These are phyloP conservation scores for Friedmanniomyces endolithicus DNA, from an alignment of 495 filamentous ascomycete species.

Conservation along the genomic window DNA sequence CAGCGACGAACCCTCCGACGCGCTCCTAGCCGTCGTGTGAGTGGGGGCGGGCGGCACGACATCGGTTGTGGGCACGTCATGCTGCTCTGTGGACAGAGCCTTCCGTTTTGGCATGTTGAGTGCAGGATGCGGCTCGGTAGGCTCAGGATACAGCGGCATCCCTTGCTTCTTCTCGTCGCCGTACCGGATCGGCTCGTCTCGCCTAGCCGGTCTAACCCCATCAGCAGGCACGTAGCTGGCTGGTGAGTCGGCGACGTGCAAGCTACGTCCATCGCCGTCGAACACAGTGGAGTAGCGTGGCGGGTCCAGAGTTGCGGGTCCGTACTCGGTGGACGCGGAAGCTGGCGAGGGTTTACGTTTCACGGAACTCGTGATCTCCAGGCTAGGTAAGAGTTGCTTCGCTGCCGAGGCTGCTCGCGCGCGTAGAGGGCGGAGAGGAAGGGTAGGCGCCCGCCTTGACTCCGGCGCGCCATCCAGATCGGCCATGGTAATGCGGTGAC, in stretches of 20 bases:
- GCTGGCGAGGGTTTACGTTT: slow-evolving; percentile 29
- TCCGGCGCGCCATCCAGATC: slow-evolving; percentile 23
- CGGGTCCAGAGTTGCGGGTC: slow-evolving; percentile 12
- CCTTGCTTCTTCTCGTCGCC: slow-evolving; percentile 8
- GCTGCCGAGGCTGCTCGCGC: slow-evolving; percentile 1
- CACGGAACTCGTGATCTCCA: neutral
- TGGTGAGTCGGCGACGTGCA: slow-evolving; percentile 24
- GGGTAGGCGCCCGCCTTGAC: slow-evolving; percentile 19
- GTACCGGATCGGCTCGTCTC: slow-evolving; percentile 20
- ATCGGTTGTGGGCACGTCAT: neutral
- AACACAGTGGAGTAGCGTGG: slow-evolving; percentile 26
- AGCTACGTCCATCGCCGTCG: slow-evolving; percentile 9
- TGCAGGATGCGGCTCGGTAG: slow-evolving; percentile 18
- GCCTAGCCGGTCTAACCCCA: slow-evolving; percentile 23
- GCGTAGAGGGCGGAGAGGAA: slow-evolving; percentile 8
- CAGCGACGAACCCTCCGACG: slow-evolving; percentile 2
- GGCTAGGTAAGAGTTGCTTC: neutral
- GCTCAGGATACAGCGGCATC: neutral
- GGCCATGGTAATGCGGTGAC: slow-evolving; percentile 24
- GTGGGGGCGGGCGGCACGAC: neutral
- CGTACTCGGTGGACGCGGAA: neutral
- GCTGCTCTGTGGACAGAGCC: slow-evolving; percentile 26
- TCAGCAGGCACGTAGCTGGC: slow-evolving; percentile 24
- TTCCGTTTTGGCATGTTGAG: slow-evolving; percentile 30
- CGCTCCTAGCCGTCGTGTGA: slow-evolving; percentile 3